Conservation (phyloP, 352 stramenopile species). For the Globisporangium recalcitrans region DNA sequence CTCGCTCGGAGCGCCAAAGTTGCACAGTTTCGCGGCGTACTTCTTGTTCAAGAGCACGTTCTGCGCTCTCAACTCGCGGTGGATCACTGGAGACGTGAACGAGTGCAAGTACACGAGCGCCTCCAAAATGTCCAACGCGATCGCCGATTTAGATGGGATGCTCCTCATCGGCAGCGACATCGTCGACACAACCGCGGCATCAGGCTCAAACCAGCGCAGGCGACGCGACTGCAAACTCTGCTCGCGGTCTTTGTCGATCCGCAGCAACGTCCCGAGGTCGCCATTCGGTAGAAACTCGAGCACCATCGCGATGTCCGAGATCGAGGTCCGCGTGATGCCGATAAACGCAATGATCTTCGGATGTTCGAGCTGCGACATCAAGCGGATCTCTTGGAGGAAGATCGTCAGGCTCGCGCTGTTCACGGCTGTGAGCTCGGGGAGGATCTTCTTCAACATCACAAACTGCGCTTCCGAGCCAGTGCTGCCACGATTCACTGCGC, state of each 20-base stretch:
- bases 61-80: slow-evolving; percentile 72
- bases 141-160: slow-evolving; percentile 34
- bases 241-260: slow-evolving; percentile 19
- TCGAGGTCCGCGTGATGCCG: slow-evolving; percentile 77
- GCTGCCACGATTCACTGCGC: not conserved
- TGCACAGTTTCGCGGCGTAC: slow-evolving; percentile 70
- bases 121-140: slow-evolving; percentile 75
- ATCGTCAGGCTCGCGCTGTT: slow-evolving; percentile 7
- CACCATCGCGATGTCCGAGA: slow-evolving; percentile 75
- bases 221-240: slow-evolving; percentile 9
- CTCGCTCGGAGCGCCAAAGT: slow-evolving; percentile 77
- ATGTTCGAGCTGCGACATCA: slow-evolving; percentile 69
- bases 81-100: slow-evolving; percentile 76
- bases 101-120: slow-evolving; percentile 82
- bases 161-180: slow-evolving; percentile 14
- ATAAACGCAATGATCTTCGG: slow-evolving; percentile 83
- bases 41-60: slow-evolving; percentile 63
- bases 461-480: slow-evolving; percentile 10
- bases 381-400: slow-evolving; percentile 83
- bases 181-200: slow-evolving; percentile 17
- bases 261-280: slow-evolving; percentile 64
- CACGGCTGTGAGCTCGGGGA: slow-evolving; percentile 57
- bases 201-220: slow-evolving; percentile 10
- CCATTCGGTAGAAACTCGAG: slow-evolving; percentile 78
- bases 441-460: slow-evolving; percentile 66